A percentile compares a stretch with the other conserved stretches of the same genome.
phyloP scores from a whole-genome alignment of 768 basidiomycete species.

The Xerocomus brunneocitrinus region DNA sequence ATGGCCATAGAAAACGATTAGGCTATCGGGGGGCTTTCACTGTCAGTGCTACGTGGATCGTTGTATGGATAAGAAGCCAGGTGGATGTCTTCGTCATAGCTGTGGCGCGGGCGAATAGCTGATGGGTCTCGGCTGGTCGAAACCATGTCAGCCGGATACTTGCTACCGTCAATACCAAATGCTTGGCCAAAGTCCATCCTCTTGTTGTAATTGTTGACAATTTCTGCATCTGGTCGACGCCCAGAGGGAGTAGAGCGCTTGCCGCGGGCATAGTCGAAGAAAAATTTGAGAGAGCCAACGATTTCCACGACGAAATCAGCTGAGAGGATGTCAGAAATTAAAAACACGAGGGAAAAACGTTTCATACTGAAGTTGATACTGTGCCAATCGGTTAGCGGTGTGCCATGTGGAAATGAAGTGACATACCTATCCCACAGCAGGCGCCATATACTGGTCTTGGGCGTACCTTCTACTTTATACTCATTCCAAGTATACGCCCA shows the following conservation, averaged over 20 bases:
- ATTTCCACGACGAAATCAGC: constrained; percentile 71
- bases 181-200: constrained; percentile 37
- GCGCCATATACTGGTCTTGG: constrained; percentile 56
- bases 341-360: background rate
- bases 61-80: constrained; percentile 35
- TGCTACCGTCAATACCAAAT: constrained; percentile 32
- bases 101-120: constrained; percentile 17
- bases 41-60: constrained; percentile 7
- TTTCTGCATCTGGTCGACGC: constrained; percentile 14
- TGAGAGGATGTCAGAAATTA: constrained; percentile 22
- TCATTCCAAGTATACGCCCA: constrained; percentile 78
- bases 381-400: constrained; percentile 4
- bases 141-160: constrained; percentile 9
- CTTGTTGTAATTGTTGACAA: constrained; percentile 24
- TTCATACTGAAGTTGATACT: constrained; percentile 46
- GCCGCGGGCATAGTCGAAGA: constrained; percentile 39
- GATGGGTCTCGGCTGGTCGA: constrained; percentile 6
- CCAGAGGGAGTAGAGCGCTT: constrained; percentile 24
- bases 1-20: background rate
- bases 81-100: constrained; percentile 40
- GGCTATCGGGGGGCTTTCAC: constrained; percentile 5
- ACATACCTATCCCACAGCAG: constrained; percentile 63
- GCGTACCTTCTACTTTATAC: constrained; percentile 46
- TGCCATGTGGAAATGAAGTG: background rate
- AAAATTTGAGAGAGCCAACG: constrained; percentile 55